Evolutionary conservation across 2,329 filamentous ascomycete genomes (phyloP), one percentile per base, ranked within the genome.

Genomic region (Trichophyton benhamiae): DNA sequence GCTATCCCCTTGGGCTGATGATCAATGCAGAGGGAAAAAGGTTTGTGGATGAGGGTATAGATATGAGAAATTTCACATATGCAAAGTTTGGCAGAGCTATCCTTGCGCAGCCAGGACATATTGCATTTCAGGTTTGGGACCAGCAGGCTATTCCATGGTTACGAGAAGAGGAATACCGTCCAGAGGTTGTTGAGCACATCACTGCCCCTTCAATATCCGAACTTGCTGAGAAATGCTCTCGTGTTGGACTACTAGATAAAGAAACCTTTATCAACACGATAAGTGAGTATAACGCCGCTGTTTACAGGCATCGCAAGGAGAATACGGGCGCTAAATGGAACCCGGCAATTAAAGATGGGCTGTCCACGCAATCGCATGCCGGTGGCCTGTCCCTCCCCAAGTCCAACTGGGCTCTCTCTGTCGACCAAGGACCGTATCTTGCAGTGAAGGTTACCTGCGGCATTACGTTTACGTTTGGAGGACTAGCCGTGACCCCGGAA

Each of bases 391-490:
- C 68, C 0, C 68, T 85, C 7, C 74, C 79, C 0, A 88, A 88
- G 72, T 81, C 83, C 0, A 87, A 88, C 65, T 87, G 85, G 85
- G 85, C 85, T 0, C 65, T 83, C 4, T 79, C 84, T 0, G 66
- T 88, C 6, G 76, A 79, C 42, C 69, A 81, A 64, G 74, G 75
- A 0, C 85, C 85, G 0, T 87, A 83, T 66, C 71, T 85, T 25
- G 85, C 85, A 0, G 80, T 87, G 53, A 82, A 83, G 65, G 83
- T 87, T 2, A 81, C 80, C 3, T 83, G 82, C 53, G 85, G 86
- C 1, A 79, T 88, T 15, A 87, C 84, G 0, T 88, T 87, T 65
- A 87, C 85, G 0, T 88, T 87, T 72, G 85, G 84, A 0, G 84
- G 85, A 0, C 71, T 87, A 5, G 76, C 77, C 3, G 79, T 85